Evolutionary conservation across 495 filamentous ascomycete species (phyloP).

Genomic region (Podospora bellae-mahoneyi): DNA sequence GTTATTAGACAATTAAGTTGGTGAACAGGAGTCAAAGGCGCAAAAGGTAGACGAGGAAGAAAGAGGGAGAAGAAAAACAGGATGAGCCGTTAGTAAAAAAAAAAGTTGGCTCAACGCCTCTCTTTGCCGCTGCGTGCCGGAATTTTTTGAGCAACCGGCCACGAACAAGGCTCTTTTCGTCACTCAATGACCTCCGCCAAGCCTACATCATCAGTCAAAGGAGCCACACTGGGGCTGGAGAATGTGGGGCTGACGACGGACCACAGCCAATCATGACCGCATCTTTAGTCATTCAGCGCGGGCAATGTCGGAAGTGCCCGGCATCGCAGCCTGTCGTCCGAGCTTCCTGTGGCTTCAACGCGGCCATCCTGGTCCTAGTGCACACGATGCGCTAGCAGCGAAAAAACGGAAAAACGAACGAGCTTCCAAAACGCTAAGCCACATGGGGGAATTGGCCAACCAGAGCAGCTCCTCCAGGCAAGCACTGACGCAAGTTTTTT

Average conservation of each 20-base stretch:
- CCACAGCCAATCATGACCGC: conserved; percentile 23
- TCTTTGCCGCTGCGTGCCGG: conserved; percentile 15
- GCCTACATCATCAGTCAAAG: conserved; percentile 9
- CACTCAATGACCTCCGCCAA: conserved; percentile 29
- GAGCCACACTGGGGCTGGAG: conserved; percentile 32
- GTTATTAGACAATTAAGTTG: conserved; percentile 11
- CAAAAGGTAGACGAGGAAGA: conserved; percentile 12
- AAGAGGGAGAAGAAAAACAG: conserved; percentile 25
- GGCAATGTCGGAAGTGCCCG: conserved; percentile 32
- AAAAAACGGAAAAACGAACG: not conserved
- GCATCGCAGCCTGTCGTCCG: conserved; percentile 7
- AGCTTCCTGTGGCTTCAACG: not conserved
- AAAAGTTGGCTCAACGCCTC: conserved; percentile 9
- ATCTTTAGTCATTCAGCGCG: conserved; percentile 28
- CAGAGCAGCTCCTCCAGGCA: conserved; percentile 4
- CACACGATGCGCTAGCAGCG: not conserved
- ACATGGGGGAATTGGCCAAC: conserved; percentile 8
- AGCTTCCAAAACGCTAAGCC: conserved; percentile 10
- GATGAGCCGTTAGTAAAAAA: conserved; percentile 17
- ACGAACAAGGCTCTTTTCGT: conserved; percentile 3
- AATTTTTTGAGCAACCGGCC: conserved; percentile 14
- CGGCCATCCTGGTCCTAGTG: not conserved
- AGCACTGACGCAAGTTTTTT: conserved; percentile 19
- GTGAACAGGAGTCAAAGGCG: conserved; percentile 7
- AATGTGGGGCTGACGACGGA: not conserved